Percentiles rank a stretch among this genome's conserved stretches.
phyloP scores from a whole-genome alignment of 2,329 filamentous ascomycete species.

The Fusarium haematococcum region DNA sequence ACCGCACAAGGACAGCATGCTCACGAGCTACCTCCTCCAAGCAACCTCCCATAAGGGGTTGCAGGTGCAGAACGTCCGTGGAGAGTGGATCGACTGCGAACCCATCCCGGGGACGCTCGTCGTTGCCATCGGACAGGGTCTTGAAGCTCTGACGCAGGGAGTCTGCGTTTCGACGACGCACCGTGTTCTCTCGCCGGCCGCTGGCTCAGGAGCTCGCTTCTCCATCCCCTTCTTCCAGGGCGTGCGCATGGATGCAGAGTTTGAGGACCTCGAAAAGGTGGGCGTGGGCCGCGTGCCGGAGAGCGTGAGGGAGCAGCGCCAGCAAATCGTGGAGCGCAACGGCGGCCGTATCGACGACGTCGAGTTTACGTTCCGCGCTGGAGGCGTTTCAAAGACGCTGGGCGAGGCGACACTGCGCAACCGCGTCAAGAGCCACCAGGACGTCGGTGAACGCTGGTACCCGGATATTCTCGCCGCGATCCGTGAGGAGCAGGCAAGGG shows the following conservation, averaged over 20 bases:
- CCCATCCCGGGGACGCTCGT: conserved; percentile 83
- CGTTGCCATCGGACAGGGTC: conserved; percentile 87
- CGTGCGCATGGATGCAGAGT: conserved; percentile 81
- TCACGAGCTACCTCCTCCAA: conserved; percentile 84
- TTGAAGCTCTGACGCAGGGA: conserved; percentile 86
- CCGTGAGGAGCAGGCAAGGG: conserved; percentile 66
- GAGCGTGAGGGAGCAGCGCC: conserved; percentile 71
- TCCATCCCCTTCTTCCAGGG: conserved; percentile 92
- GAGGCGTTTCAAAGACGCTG: conserved; percentile 73
- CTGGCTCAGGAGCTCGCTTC: conserved; percentile 78
- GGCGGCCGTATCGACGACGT: conserved; percentile 77
- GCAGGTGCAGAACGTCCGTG: conserved; percentile 84
- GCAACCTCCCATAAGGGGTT: conserved; percentile 80
- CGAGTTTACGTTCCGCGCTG: conserved; percentile 86
- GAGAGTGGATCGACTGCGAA: conserved; percentile 85
- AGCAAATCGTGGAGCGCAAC: conserved; percentile 67
- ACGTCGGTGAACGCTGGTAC: conserved; percentile 87
- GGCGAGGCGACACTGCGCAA: conserved; percentile 89
- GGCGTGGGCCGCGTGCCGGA: conserved; percentile 71
- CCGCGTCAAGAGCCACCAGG: conserved; percentile 86
- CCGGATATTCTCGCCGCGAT: conserved; percentile 71
- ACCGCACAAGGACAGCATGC: conserved; percentile 88
- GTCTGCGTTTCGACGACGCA: conserved; percentile 88
- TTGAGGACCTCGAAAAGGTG: conserved; percentile 77
- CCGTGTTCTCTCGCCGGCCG: conserved; percentile 79